These are phyloP conservation scores for Lolium multiflorum DNA, from an alignment of 176 grass and related monocot genomes.

Conservation along the genomic window DNA sequence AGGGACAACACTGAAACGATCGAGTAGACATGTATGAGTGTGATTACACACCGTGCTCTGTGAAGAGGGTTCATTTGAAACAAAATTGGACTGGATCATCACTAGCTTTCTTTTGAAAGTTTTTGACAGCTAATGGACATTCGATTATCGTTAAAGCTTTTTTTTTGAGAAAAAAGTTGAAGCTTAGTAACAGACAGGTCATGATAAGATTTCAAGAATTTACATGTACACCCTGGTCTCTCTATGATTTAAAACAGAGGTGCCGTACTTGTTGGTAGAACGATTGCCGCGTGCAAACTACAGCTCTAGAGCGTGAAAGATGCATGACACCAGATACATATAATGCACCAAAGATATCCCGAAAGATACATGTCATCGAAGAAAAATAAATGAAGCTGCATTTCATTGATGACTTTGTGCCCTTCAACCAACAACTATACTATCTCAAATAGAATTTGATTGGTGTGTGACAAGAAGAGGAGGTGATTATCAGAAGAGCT, in stretches of 20 bases:
- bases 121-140: neutral
- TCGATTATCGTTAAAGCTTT: neutral
- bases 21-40: neutral
- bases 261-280: neutral
- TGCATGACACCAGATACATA: no score
- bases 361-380: slow-evolving; percentile 5
- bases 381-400: slow-evolving; percentile 26
- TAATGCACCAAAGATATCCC: neutral
- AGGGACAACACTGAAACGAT: slow-evolving; percentile 64
- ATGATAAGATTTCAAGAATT: neutral
- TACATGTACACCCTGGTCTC: neutral
- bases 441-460: neutral
- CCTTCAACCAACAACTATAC: neutral
- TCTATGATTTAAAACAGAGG: neutral
- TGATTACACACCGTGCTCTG: neutral
- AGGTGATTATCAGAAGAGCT: neutral
- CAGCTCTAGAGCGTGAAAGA: neutral
- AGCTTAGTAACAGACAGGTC: neutral
- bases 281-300: neutral
- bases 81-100: neutral
- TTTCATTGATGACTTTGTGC: neutral
- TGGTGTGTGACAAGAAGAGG: neutral
- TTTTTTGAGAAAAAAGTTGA: neutral
- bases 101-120: neutral
- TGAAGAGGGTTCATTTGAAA: neutral